Percentiles rank a stretch among this genome's conserved stretches.
These are phyloP conservation scores for Ceratorhiza oryzae-sativae DNA, from an alignment of 1,284 basidiomycete genomes.

Conservation along the genomic window DNA sequence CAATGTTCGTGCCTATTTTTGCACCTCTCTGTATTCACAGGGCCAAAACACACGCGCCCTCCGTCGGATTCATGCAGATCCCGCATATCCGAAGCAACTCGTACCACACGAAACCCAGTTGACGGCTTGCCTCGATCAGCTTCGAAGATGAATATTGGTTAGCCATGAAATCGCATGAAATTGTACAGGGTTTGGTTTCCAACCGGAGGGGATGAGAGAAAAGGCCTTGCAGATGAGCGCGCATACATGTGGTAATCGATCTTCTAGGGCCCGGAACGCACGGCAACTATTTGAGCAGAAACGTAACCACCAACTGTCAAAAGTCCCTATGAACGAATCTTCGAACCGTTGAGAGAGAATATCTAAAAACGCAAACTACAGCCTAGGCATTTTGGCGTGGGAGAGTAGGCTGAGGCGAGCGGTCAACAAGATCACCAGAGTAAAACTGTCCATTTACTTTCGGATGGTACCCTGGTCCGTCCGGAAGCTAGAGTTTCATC, in stretches of 20 bases:
- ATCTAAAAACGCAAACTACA: background rate
- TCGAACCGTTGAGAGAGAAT: too few species aligned
- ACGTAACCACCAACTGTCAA: too few species aligned
- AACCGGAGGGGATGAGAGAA: too few species aligned
- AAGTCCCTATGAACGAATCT: too few species aligned
- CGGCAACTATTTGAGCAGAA: too few species aligned
- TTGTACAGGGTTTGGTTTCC: too few species aligned
- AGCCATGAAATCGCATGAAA: too few species aligned
- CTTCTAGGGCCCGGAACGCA: too few species aligned
- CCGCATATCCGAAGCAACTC: background rate
- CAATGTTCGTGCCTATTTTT: background rate
- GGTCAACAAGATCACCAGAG: background rate
- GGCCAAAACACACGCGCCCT: background rate
- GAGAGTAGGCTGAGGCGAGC: background rate
- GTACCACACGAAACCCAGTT: background rate
- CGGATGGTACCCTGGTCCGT: conserved; percentile 39
- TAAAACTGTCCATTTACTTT: conserved; percentile 16
- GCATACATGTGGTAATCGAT: too few species aligned
- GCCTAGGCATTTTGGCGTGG: background rate
- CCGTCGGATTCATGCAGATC: background rate
- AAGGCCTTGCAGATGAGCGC: too few species aligned
- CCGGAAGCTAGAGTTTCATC: conserved; percentile 33
- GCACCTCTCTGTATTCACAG: background rate
- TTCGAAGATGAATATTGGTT: background rate
- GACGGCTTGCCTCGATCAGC: background rate